phyloP scores from a whole-genome alignment of 148 eudicot genomes.

The Rhododendron molle region DNA sequence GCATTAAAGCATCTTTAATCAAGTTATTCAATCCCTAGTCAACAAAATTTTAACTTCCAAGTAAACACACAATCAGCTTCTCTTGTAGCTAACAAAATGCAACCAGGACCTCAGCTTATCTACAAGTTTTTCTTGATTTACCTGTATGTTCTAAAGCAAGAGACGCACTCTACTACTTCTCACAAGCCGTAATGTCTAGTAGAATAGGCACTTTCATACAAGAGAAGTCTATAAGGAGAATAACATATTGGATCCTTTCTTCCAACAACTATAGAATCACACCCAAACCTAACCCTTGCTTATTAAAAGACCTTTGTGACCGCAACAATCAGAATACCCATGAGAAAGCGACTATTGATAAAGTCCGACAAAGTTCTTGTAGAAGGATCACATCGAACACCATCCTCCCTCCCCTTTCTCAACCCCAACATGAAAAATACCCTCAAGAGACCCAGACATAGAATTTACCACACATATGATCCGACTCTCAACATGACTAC shows the following conservation, averaged over 20 bases:
- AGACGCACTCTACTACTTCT: not conserved
- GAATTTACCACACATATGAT: not conserved
- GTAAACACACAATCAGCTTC: not conserved
- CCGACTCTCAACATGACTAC: not conserved
- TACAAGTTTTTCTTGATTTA: not conserved
- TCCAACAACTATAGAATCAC: not conserved
- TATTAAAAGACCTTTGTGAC: not conserved
- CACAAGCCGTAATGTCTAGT: not conserved
- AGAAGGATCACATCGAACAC: not conserved
- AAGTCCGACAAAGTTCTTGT: not conserved
- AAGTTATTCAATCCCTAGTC: not conserved
- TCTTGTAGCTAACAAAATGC: not conserved
- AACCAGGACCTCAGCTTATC: not conserved
- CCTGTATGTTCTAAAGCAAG: not conserved
- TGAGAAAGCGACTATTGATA: not conserved
- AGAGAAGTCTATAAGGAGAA: not conserved
- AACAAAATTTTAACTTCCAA: not conserved
- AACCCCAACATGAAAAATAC: not conserved
- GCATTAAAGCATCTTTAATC: not conserved
- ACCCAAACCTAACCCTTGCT: not conserved
- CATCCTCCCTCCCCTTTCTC: not conserved
- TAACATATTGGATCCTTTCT: not conserved
- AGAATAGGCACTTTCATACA: not conserved
- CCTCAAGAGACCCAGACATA: not conserved
- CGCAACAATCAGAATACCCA: not conserved